Base-by-base conservation (phyloP, 176 grass and related monocot genomes). In the Calamus simplicifolius region DNA sequence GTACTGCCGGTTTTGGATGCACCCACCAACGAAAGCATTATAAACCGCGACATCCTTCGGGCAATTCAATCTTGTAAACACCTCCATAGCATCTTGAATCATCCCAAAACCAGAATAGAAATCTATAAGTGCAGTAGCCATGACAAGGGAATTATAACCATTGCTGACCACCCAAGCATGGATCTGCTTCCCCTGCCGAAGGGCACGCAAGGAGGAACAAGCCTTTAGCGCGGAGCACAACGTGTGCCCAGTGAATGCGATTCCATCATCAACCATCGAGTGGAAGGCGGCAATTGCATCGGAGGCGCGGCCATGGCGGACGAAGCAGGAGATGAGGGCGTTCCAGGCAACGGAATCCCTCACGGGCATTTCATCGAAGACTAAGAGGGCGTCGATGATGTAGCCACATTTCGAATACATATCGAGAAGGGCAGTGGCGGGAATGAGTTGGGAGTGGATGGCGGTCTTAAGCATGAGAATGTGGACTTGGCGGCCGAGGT, bases 281-380 rank as follows among this genome's bases (percentile, higher is more conserved):
- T 63, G 70, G 54, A 83, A 74, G 54, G 64, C 64, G 5, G 63
- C 23, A 5, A 68, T 13, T 6, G 74, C 80, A 0, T 68, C 57
- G 16, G 15, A 53, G 15, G 62, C 27, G 62, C 67, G 67, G 31
- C 52, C 54, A 50, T 81, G 74, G 27, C 78, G 70, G 58, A 81
- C 78, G 19, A 79, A 66, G 50, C 78, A 85, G 16, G 78, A 57
- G 8, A 85, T 68, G 62, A 81, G 67, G 30, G 74, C 74, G 74
- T 89, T 89, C 86, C 86, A 89, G 1, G 86, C 38, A 58, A 89
- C 58, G 23, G 78, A 18, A 50, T 85, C 81, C 35, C 78, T 58
- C 1, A 15, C 30, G 8, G 86, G 62, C 74, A 89, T 89, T 85
- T 81, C 74, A 58, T 85, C 81, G 71, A 85, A 89, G 62, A 85